phyloP scores from a whole-genome alignment of 371 early-diverging fungal genomes.

The Apophysomyces ossiformis region DNA sequence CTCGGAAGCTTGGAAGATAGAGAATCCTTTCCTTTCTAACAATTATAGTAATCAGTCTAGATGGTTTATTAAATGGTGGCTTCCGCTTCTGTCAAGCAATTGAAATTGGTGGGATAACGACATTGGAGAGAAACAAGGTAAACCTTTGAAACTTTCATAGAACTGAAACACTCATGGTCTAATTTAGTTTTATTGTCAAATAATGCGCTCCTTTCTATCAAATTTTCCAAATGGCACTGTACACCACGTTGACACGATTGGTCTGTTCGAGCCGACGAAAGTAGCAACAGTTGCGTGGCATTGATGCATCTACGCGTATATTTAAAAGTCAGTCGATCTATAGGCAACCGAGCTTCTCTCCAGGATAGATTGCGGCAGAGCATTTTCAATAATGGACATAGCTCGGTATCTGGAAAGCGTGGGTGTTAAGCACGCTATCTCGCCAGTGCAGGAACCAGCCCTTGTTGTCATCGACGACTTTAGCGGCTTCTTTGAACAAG shows the following conservation, averaged over 20 bases:
- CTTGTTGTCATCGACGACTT: slow-evolving; percentile 1
- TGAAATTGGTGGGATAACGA: background rate
- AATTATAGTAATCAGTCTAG: background rate
- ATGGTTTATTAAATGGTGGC: background rate
- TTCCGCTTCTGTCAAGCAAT: background rate
- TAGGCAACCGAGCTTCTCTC: background rate
- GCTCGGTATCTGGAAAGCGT: background rate
- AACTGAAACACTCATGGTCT: background rate
- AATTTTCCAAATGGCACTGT: background rate
- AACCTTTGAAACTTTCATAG: background rate
- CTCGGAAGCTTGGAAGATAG: background rate
- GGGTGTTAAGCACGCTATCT: background rate
- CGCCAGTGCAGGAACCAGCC: background rate
- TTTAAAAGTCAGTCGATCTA: background rate
- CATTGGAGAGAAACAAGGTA: background rate
- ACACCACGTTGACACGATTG: slow-evolving; percentile 1
- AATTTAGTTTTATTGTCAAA: background rate
- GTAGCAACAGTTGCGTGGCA: slow-evolving; percentile 8
- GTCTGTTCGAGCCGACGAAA: background rate
- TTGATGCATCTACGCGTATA: background rate
- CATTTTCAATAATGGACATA: background rate
- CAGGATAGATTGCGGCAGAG: slow-evolving; percentile 1
- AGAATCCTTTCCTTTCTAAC: background rate
- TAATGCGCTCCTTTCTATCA: background rate
- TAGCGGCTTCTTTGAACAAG: background rate